A percentile compares a stretch with the other conserved stretches of the same genome.
Evolutionary conservation across 768 basidiomycete genomes (phyloP).

Genomic region (Lactarius indigo): DNA sequence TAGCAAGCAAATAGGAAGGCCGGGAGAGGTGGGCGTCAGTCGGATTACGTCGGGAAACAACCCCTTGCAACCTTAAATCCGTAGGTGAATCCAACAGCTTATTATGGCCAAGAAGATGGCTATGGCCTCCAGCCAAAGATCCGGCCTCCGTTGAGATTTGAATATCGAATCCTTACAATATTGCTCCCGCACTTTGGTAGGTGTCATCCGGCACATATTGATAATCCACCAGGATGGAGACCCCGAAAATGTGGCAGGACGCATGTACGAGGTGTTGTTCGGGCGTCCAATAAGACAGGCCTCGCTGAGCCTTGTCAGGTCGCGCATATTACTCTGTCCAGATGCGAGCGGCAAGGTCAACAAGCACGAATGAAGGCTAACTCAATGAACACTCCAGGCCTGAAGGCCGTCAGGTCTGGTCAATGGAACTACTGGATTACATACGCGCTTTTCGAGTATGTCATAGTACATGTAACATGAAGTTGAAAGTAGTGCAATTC

Average conservation of each 20-base stretch:
- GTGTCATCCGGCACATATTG: conserved; percentile 12
- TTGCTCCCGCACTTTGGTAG: background rate
- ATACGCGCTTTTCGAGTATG: background rate
- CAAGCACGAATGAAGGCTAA: conserved; percentile 2
- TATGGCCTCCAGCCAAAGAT: background rate
- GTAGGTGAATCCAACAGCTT: background rate
- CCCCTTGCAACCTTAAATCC: background rate
- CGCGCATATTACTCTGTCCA: conserved; percentile 28
- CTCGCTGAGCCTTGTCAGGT: conserved; percentile 20
- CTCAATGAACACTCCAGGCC: background rate
- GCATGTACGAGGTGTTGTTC: conserved; percentile 27
- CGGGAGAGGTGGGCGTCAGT: background rate
- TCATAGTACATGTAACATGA: background rate
- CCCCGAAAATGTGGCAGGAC: conserved; percentile 24
- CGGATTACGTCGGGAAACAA: background rate
- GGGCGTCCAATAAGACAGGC: conserved; percentile 25
- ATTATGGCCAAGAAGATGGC: background rate
- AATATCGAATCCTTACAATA: background rate
- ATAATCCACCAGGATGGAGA: conserved; percentile 29
- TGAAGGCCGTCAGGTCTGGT: no score
- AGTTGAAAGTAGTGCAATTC: background rate
- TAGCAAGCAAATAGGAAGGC: background rate
- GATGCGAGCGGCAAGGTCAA: conserved; percentile 26
- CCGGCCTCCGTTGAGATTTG: no score
- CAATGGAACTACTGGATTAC: background rate